Base-by-base conservation (phyloP, 1,139 yeast genomes). In the Yamadazyma diddensiae region DNA sequence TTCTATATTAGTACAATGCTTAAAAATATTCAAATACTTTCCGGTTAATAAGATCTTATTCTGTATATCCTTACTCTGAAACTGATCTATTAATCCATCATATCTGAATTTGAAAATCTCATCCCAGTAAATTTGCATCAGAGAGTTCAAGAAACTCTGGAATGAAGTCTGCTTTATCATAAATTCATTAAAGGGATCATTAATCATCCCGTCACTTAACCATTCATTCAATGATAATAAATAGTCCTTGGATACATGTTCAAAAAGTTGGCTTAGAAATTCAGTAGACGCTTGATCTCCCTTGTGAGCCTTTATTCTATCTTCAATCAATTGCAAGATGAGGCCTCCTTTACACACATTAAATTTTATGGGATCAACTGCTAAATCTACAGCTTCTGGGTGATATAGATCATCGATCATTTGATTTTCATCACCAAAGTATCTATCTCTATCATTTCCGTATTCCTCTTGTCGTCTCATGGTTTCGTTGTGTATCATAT, bases 161-260 rank as follows among this genome's bases (percentile, higher is more conserved):
- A 55, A 60, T 35, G 47, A 53, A 37, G 66, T 67, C 37, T 65
- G 58, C 36, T 78, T 71, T 9, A 92, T 76, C 52, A 90, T 60
- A 52, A 94, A 94, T 55, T 94, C 99, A 28, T 81, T 79, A 48
- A 77, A 79, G 0, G 87, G 88, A 48, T 94, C 98, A 41, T 75
- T 72, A 7, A 92, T 68, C 3, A 68, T 65, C 0, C 99, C 99
- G 34, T 71, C 65, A 10, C 73, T 70, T 15, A 92, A 65, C 98
- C 98, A 94, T 18, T 64, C 56, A 43, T 83, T 81, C 13, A 94
- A 64, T 79, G 85, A 83, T 2, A 46, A 47, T 15, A 87, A 65
- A 50, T 87, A 92, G 25, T 79, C 80, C 19, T 47, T 53, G 26
- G 94, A 79, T 1, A 88, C 75, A 10, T 67, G 67, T 28, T 73